A percentile compares a stretch with the other conserved stretches of the same genome.
phyloP scores from a whole-genome alignment of 1,284 basidiomycete genomes.

The Irpex sp. region DNA sequence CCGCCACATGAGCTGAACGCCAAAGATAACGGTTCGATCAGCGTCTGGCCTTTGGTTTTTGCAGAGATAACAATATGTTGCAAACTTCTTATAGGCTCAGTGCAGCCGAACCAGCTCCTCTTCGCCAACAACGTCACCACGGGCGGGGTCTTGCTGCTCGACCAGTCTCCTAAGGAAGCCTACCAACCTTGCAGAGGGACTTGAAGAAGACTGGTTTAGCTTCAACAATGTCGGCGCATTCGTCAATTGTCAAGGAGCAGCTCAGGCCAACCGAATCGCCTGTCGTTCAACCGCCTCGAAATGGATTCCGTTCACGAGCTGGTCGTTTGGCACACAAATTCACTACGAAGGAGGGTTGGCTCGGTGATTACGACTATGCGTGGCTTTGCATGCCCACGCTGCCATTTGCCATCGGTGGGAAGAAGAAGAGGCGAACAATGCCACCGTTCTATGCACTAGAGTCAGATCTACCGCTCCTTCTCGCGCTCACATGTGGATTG shows the following conservation, averaged over 20 bases:
- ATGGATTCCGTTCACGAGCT: conserved; percentile 5
- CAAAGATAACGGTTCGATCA: neutral
- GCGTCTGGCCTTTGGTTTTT: neutral
- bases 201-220: neutral
- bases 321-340: conserved; percentile 26
- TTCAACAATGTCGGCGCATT: conserved; percentile 12
- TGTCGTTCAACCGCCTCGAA: neutral
- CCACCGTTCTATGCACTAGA: conserved; percentile 75
- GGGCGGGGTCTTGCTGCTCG: neutral
- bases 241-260: conserved; percentile 19
- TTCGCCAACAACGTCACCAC: conserved; percentile 2
- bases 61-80: conserved; percentile 1
- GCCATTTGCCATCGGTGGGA: conserved; percentile 39
- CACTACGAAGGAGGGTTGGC: conserved; percentile 58
- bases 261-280: conserved; percentile 16
- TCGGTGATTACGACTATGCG: conserved; percentile 73
- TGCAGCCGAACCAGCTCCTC: neutral
- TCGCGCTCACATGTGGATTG: conserved; percentile 65
- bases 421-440: conserved; percentile 25
- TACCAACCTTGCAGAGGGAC: neutral
- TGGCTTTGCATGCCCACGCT: conserved; percentile 66
- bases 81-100: conserved; percentile 7
- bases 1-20: neutral
- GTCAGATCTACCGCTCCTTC: conserved; percentile 59
- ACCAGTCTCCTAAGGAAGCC: neutral